Evolutionary conservation across 2,329 filamentous ascomycete species (phyloP), one percentile per base, ranked within the genome.

Genomic region (Talaromyces pinophilus): DNA sequence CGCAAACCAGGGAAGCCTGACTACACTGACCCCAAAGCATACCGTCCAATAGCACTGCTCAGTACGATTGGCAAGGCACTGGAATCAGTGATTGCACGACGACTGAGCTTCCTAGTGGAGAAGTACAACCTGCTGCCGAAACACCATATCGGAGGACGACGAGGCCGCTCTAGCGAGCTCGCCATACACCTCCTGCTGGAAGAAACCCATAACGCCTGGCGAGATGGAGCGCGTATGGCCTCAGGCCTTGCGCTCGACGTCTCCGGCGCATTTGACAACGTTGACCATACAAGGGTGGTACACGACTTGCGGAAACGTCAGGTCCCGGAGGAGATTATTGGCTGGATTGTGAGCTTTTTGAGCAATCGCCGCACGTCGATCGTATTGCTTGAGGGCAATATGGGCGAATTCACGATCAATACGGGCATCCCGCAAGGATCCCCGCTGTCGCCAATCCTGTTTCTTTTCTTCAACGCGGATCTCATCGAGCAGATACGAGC

Each of bases 391-490:
- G 48, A 52, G 22, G 48, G 48, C 48, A 17, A 52, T 28, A 52
- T 52, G 25, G 48, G 48, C 0, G 48, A 52, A 7, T 52, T 28
- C 13, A 1, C 5, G 1, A 17, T 52, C 25, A 15, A 52, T 30
- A 52, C 48, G 0, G 48, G 48, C 2, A 52, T 52, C 48, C 48
- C 44, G 1, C 66, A 68, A 11, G 57, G 68, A 1, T 69, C 70
- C 2, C 69, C 64, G 1, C 59, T 75, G 13, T 75, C 69, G 1
- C 71, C 66, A 35, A 73, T 74, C 19, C 71, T 75, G 17, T 74
- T 71, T 46, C 63, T 75, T 1, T 71, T 74, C 69, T 75, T 72
- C 48, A 74, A 72, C 33, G 67, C 69, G 2, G 70, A 73, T 50
- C 65, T 71, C 10, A 66, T 71, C 30, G 68, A 72, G 19, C 38